Conservation (phyloP, 768 basidiomycete genomes). For the Postia placenta region DNA sequence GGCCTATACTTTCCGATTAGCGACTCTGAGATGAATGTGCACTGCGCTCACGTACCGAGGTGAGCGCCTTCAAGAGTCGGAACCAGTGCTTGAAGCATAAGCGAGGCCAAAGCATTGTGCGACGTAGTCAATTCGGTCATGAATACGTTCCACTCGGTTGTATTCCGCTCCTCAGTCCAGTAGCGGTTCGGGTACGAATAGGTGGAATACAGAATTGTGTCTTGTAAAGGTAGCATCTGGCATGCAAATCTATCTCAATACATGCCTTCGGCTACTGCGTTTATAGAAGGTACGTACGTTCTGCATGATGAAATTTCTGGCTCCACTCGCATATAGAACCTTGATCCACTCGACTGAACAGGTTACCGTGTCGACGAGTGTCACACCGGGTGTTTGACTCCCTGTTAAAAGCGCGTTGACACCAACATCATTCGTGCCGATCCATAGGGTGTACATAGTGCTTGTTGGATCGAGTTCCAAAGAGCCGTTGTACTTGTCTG, state of each 20-base stretch:
- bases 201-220: conserved; percentile 24
- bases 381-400: conserved; percentile 36
- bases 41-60: conserved; percentile 38
- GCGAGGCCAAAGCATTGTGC: conserved; percentile 24
- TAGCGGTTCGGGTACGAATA: conserved; percentile 27
- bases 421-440: conserved; percentile 57
- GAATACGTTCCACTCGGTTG: conserved; percentile 28
- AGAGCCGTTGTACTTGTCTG: conserved; percentile 35
- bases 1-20: conserved; percentile 27
- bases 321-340: conserved; percentile 49
- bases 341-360: conserved; percentile 61
- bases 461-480: conserved; percentile 33
- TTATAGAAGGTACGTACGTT: conserved; percentile 37
- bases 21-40: neutral
- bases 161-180: conserved; percentile 26
- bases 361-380: conserved; percentile 48
- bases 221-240: conserved; percentile 32
- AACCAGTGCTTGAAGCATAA: conserved; percentile 20
- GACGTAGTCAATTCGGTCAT: conserved; percentile 27
- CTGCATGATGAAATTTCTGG: conserved; percentile 63
- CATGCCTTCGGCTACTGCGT: no score
- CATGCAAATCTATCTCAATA: neutral
- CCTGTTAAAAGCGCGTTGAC: conserved; percentile 48
- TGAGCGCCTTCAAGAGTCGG: conserved; percentile 37
- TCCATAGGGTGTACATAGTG: conserved; percentile 63